Percentiles rank a stretch among this genome's conserved stretches.
phyloP scores from a whole-genome alignment of 1,284 basidiomycete species.

The Sphaerobolus stellatus region DNA sequence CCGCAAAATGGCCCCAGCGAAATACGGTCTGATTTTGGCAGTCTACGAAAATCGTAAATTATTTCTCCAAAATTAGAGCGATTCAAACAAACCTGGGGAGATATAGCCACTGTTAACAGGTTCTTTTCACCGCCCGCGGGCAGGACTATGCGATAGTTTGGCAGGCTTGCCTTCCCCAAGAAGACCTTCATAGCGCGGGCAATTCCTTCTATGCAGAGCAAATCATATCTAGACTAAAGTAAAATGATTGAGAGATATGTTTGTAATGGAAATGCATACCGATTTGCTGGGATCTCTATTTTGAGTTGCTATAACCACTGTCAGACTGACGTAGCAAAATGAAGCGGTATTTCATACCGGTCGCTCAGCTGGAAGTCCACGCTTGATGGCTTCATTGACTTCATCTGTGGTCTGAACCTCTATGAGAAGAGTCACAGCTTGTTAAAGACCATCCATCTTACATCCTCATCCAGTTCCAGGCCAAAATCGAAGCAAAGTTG shows the following conservation, averaged over 20 bases:
- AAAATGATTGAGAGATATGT: slow-evolving; percentile 30
- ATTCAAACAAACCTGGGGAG: slow-evolving; percentile 61
- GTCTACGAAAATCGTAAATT: slow-evolving; percentile 47
- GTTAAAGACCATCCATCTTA: too few species aligned
- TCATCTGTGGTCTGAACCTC: slow-evolving; percentile 78
- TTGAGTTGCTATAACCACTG: slow-evolving; percentile 76
- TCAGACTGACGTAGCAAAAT: too few species aligned
- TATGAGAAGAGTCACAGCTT: slow-evolving; percentile 6
- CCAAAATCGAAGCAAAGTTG: slow-evolving; percentile 97
- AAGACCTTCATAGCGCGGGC: slow-evolving; percentile 86
- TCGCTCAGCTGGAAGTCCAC: slow-evolving; percentile 77
- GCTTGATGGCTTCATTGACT: slow-evolving; percentile 78
- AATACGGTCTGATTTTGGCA: slow-evolving; percentile 82
- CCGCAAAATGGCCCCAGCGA: slow-evolving; percentile 89
- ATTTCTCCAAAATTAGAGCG: background rate
- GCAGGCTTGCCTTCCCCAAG: slow-evolving; percentile 70
- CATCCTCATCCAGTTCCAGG: slow-evolving; percentile 96
- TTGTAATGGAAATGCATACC: slow-evolving; percentile 42
- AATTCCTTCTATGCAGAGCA: slow-evolving; percentile 97
- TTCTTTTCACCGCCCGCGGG: slow-evolving; percentile 65
- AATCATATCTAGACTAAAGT: slow-evolving; percentile 77
- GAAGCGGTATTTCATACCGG: too few species aligned
- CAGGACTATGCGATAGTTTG: slow-evolving; percentile 69
- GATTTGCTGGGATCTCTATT: slow-evolving; percentile 97
- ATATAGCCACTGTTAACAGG: slow-evolving; percentile 67